phyloP scores from a whole-genome alignment of 1,284 basidiomycete genomes.

The Uromyces viciae-fabae region DNA sequence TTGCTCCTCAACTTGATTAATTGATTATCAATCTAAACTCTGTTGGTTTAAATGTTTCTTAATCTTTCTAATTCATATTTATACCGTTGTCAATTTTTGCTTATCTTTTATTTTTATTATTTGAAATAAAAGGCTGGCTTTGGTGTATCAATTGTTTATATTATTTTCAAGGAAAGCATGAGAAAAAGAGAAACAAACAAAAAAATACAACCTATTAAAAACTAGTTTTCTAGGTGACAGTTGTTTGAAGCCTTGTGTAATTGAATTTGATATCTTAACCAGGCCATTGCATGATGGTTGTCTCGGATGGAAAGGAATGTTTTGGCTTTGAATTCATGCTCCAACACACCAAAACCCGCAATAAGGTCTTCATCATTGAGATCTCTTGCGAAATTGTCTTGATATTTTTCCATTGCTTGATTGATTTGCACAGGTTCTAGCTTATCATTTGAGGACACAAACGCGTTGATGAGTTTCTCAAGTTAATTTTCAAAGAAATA shows the following conservation, averaged over 20 bases:
- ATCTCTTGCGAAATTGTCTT: background rate
- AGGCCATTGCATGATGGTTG: background rate
- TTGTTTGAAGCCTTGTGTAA: background rate
- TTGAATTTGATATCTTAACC: background rate
- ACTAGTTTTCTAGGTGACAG: too few species aligned
- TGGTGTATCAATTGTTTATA: too few species aligned
- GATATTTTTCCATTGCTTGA: background rate
- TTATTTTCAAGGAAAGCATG: too few species aligned
- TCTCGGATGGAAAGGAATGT: background rate
- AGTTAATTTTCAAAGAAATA: background rate
- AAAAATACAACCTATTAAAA: too few species aligned
- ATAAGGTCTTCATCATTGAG: background rate
- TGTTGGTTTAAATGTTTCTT: too few species aligned
- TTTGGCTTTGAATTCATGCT: background rate
- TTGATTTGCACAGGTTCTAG: background rate
- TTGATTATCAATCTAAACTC: too few species aligned
- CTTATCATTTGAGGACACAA: background rate
- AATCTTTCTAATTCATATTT: too few species aligned
- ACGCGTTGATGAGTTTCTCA: background rate
- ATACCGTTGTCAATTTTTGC: too few species aligned
- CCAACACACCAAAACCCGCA: background rate
- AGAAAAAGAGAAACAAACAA: too few species aligned
- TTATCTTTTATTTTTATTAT: too few species aligned
- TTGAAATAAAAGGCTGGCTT: too few species aligned
- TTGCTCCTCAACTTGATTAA: too few species aligned